These are phyloP conservation scores for Falciphora oryzae DNA, from an alignment of 2,329 filamentous ascomycete species.

Conservation along the genomic window DNA sequence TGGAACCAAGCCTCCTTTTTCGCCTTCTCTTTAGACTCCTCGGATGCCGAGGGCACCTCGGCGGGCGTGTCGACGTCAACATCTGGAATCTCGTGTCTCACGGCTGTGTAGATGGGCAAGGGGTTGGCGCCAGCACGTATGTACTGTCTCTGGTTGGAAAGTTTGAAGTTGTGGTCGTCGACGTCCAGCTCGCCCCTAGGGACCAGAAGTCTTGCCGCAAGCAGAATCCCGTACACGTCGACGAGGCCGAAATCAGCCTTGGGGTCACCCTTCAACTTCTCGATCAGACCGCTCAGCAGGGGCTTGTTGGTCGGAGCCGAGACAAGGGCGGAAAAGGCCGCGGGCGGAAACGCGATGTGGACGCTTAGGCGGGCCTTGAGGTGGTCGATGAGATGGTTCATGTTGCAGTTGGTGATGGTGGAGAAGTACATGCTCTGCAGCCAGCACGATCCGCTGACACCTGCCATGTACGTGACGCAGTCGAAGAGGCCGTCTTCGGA, in stretches of 20 bases:
- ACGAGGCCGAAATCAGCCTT: slow-evolving; percentile 82
- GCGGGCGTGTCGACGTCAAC: slow-evolving; percentile 36
- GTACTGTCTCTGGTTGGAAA: slow-evolving; percentile 78
- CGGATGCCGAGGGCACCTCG: slow-evolving; percentile 28
- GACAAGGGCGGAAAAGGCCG: slow-evolving; percentile 74
- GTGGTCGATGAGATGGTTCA: slow-evolving; percentile 71
- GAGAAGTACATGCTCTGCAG: slow-evolving; percentile 83
- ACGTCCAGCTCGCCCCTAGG: slow-evolving; percentile 78
- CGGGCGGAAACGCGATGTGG: slow-evolving; percentile 89
- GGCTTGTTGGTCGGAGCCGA: slow-evolving; percentile 90
- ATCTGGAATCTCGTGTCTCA: slow-evolving; percentile 88
- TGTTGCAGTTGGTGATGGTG: slow-evolving; percentile 62
- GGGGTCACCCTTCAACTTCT: slow-evolving; percentile 81
- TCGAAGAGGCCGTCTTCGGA: slow-evolving; percentile 87
- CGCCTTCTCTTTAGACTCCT: slow-evolving; percentile 46
- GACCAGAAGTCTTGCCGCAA: slow-evolving; percentile 79
- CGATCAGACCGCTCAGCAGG: slow-evolving; percentile 79
- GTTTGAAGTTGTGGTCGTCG: slow-evolving; percentile 73
- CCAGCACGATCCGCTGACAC: slow-evolving; percentile 96
- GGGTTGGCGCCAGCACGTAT: slow-evolving; percentile 75
- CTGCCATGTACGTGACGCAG: slow-evolving; percentile 90
- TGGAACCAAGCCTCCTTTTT: slow-evolving; percentile 84
- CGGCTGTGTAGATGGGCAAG: slow-evolving; percentile 90
- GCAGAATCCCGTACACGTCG: slow-evolving; percentile 82
- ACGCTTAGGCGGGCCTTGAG: slow-evolving; percentile 78